A percentile compares a stretch with the other conserved stretches of the same genome.
Conservation (phyloP, 2,329 filamentous ascomycete genomes). For the Colletotrichum chlorophyti region DNA sequence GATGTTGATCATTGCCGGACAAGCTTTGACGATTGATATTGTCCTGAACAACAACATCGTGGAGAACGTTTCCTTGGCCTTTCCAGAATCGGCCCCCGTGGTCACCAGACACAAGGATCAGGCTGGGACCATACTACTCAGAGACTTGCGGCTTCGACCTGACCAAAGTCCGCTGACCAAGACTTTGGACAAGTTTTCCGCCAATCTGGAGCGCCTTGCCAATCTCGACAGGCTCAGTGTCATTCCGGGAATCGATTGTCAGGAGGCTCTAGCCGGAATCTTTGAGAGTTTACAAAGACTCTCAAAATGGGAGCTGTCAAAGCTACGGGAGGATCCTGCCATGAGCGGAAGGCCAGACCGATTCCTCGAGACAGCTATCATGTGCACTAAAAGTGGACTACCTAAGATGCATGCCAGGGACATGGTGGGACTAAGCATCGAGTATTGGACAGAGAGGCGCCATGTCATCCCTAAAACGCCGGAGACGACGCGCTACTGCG, state of each 20-base stretch:
- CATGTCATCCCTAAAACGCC: constrained; percentile 48
- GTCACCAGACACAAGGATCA: constrained; percentile 66
- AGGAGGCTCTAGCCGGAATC: constrained; percentile 77
- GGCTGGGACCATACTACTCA: constrained; percentile 70
- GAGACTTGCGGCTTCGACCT: constrained; percentile 66
- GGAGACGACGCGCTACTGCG: constrained; percentile 44
- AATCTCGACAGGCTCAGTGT: constrained; percentile 75
- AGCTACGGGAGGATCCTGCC: constrained; percentile 56
- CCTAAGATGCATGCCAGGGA: constrained; percentile 74
- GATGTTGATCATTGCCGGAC: constrained; percentile 68
- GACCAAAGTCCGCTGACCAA: constrained; percentile 72
- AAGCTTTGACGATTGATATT: constrained; percentile 67
- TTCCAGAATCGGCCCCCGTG: constrained; percentile 64
- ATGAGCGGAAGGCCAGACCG: constrained; percentile 53
- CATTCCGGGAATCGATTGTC: constrained; percentile 73
- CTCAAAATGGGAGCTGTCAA: constrained; percentile 73
- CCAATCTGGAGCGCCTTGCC: constrained; percentile 74
- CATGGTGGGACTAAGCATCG: constrained; percentile 72
- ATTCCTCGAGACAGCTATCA: constrained; percentile 61
- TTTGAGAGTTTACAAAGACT: constrained; percentile 73
- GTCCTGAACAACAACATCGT: constrained; percentile 67
- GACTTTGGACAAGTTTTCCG: constrained; percentile 72
- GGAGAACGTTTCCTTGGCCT: constrained; percentile 66
- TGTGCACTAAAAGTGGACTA: constrained; percentile 74
- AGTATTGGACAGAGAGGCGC: constrained; percentile 77